These are phyloP conservation scores for Epichloe baconii DNA, from an alignment of 2,329 filamentous ascomycete species.

Conservation along the genomic window DNA sequence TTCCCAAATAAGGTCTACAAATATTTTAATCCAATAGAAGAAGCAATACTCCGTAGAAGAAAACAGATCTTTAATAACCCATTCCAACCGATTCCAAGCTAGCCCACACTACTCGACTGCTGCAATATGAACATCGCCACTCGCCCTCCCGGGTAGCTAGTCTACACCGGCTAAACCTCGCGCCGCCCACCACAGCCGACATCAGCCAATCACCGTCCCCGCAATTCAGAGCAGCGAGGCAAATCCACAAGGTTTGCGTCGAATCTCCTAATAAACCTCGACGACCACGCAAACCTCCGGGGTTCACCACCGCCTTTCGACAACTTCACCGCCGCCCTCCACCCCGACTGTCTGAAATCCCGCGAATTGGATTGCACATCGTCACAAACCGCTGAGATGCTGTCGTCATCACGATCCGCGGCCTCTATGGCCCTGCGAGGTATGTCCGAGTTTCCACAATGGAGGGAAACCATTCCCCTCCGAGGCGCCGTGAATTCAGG, in stretches of 20 bases:
- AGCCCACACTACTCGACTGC: background rate
- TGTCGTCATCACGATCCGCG: slow-evolving; percentile 35
- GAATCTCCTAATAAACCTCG: slow-evolving; percentile 8
- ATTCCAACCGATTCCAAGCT: background rate
- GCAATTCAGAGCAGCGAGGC: slow-evolving; percentile 19
- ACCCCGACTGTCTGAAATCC: background rate
- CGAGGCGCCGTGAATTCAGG: background rate
- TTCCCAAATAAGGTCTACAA: too few species aligned
- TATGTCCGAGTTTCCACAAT: slow-evolving; percentile 13
- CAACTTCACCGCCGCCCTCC: background rate
- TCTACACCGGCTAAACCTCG: slow-evolving; percentile 18
- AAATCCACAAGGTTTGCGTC: slow-evolving; percentile 12
- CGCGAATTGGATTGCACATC: background rate
- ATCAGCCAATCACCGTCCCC: slow-evolving; percentile 17
- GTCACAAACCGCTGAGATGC: slow-evolving; percentile 23
- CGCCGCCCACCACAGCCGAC: background rate
- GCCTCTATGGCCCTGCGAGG: slow-evolving; percentile 40
- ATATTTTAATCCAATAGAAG: too few species aligned
- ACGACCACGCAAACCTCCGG: slow-evolving; percentile 10
- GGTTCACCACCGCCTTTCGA: background rate
- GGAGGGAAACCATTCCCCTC: background rate
- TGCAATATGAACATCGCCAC: slow-evolving; percentile 1
- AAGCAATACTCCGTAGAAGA: too few species aligned
- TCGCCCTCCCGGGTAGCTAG: background rate
- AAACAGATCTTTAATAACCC: too few species aligned